phyloP scores from a whole-genome alignment of 225 moss, liverwort and hornwort genomes.

The Neckera pumila region DNA sequence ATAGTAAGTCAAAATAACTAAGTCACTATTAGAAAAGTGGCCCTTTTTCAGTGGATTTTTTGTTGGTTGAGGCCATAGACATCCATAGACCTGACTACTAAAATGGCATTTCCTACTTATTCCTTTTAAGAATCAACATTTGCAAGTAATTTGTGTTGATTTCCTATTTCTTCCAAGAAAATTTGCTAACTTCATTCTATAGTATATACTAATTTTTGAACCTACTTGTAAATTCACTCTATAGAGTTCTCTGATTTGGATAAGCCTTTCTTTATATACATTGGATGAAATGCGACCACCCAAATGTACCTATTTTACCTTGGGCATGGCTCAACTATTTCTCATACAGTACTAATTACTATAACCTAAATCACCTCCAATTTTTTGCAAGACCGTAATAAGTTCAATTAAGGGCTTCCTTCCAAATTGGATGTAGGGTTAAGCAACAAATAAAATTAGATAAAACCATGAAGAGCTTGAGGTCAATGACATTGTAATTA shows the following conservation, averaged over 20 bases:
- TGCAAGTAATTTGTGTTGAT: background rate
- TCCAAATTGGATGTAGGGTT: background rate
- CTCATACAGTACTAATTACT: background rate
- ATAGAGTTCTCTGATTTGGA: background rate
- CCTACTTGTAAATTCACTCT: background rate
- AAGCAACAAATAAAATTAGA: background rate
- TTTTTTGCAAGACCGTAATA: background rate
- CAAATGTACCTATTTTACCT: background rate
- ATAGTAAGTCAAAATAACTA: background rate
- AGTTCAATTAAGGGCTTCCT: background rate
- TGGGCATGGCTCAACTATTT: background rate
- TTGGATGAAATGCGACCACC: fast-evolving
- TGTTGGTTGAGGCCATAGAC: background rate
- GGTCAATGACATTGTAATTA: background rate
- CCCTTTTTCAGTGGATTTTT: background rate
- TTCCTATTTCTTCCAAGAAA: background rate
- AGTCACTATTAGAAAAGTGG: background rate
- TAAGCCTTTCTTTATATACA: background rate
- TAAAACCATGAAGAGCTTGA: background rate
- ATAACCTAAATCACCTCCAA: background rate
- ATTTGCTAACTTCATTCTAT: fast-evolving
- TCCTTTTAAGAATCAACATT: background rate
- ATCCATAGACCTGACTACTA: fast-evolving
- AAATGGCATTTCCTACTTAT: background rate
- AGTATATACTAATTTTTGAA: background rate